Conservation (phyloP, 768 basidiomycete genomes). For the Mycena indigotica region DNA sequence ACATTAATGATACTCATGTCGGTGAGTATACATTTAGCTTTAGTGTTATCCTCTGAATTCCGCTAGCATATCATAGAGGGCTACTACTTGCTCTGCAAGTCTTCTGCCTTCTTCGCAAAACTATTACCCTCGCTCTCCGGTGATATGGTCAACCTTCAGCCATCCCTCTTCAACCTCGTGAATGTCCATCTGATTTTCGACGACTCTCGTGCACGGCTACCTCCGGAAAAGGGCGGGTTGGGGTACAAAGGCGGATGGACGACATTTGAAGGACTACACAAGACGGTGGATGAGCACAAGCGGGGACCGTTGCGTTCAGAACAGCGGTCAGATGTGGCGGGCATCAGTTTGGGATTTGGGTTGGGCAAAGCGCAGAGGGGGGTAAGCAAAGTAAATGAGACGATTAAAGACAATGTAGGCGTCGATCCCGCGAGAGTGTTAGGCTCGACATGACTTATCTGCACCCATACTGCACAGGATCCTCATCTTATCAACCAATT, state of each 20-base stretch:
- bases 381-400: constrained; percentile 30
- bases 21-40: constrained; percentile 1
- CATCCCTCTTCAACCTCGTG: constrained; percentile 56
- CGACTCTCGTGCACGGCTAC: constrained; percentile 61
- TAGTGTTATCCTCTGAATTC: neutral
- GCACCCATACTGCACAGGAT: no score
- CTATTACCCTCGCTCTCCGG: constrained; percentile 48
- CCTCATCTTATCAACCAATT: no score
- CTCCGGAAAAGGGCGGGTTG: constrained; percentile 60
- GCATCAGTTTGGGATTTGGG: constrained; percentile 47
- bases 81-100: constrained; percentile 51
- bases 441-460: neutral
- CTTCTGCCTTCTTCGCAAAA: constrained; percentile 41
- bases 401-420: constrained; percentile 29
- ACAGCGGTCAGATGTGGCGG: constrained; percentile 44
- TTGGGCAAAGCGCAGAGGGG: constrained; percentile 31
- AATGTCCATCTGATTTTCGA: constrained; percentile 62
- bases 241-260: constrained; percentile 63
- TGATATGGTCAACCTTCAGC: constrained; percentile 59
- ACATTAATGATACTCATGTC: constrained; percentile 69
- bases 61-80: constrained; percentile 50
- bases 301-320: constrained; percentile 39
- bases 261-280: constrained; percentile 58
- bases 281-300: constrained; percentile 54
- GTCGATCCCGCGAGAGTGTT: constrained; percentile 31